Evolutionary conservation across 2,329 filamentous ascomycete genomes (phyloP), one percentile per base, ranked within the genome.

Genomic region (Sodiomyces alkalinus): DNA sequence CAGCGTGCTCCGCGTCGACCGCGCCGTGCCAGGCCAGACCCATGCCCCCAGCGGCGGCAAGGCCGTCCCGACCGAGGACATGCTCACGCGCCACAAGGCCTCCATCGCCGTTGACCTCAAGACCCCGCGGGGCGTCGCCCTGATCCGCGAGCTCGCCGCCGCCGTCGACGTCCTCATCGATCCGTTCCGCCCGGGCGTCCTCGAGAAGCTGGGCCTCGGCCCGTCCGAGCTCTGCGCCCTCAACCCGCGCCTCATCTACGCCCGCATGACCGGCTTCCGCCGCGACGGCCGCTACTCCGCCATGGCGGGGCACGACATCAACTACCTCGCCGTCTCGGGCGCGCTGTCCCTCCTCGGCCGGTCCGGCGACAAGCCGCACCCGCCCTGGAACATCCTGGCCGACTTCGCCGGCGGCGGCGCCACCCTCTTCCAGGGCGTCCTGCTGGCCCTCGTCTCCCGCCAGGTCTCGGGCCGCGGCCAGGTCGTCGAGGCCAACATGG

Each of bases 271-370:
- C 3, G 87, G 87, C 0, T 96, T 94, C 52, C 66, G 87, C 9
- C 65, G 86, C 21, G 82, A 92, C 53, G 87, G 86, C 0, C 76
- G 73, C 42, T 96, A 93, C 54, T 70, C 68, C 26, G 56, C 67
- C 43, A 94, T 93, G 86, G 85, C 86, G 0, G 86, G 86, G 24
- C 86, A 94, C 48, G 86, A 94, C 49, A 93, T 94, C 51, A 94
- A 96, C 48, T 96, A 96, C 53, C 76, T 96, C 22, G 82, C 86
- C 27, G 81, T 93, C 0, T 80, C 78, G 0, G 87, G 87, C 1
- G 76, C 80, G 1, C 55, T 96, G 17, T 65, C 67, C 1, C 61
- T 93, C 53, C 67, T 96, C 3, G 87, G 87, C 1, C 62, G 79
- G 1, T 58, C 59, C 17, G 66, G 62, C 11, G 68, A 76, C 45